Evolutionary conservation across 176 grass and related monocot species (phyloP), one percentile per base, ranked within the genome.

Genomic region (Carex cristatella): DNA sequence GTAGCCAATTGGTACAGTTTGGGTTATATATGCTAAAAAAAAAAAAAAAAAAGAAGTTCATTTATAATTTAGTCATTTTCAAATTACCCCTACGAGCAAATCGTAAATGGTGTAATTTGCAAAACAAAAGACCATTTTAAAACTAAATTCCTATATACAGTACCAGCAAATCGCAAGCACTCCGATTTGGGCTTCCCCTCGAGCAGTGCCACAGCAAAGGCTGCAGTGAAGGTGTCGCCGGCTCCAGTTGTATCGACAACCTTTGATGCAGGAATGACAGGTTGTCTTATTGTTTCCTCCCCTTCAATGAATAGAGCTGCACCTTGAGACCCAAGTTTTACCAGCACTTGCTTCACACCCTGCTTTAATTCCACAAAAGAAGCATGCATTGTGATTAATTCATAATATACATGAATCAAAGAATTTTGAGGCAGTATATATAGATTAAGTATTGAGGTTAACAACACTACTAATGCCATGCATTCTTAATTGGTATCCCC

Each of bases 141-240:
- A 58, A 58, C 10, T 55, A 76, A 54, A 55, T 76, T 76, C 4
- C 28, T 74, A 59, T 18, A 87, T 60, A 66, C 69, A 55, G 70
- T 94, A 99, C 93, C 91, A 87, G 93, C 91, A 89, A 95, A 99
- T 95, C 81, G 69, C 88, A 95, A 89, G 88, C 93, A 99, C 63
- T 99, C 88, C 65, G 89, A 66, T 81, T 92, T 92, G 51, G 96
- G 81, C 83, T 92, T 96, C 69, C 90, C 88, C 79, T 99, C 93
- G 23, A 99, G 91, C 55, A 95, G 78, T 79, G 96, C 90, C 85
- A 99, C 96, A 40, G 91, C 88, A 88, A 99, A 99, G 75, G 96
- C 96, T 61, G 96, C 94, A 69, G 96, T 95, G 85, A 99, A 99
- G 66, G 93, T 99, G 79, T 94, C 96, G 58, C 93, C 96, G 16